A percentile compares a stretch with the other conserved stretches of the same genome.
These are phyloP conservation scores for Phytophthora megakarya DNA, from an alignment of 352 stramenopile genomes.

Conservation along the genomic window DNA sequence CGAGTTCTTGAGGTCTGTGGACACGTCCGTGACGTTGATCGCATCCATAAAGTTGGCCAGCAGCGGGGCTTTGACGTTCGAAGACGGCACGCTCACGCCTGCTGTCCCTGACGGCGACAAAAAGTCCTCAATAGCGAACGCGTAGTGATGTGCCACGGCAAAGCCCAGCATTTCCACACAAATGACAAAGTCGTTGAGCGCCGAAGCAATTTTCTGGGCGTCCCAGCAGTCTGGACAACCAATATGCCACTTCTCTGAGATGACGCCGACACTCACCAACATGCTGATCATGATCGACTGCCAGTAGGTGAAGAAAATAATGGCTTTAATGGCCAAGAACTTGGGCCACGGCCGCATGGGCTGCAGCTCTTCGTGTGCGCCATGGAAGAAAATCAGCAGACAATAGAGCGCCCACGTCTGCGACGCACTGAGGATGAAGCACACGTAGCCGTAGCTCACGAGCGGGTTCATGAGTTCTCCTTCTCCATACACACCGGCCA, in stretches of 20 bases:
- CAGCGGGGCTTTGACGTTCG: conserved; percentile 84
- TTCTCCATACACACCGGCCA: conserved; percentile 89
- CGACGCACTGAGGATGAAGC: conserved; percentile 88
- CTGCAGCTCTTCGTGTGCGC: conserved; percentile 88
- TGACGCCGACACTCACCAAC: conserved; percentile 86
- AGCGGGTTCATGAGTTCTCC: conserved; percentile 87
- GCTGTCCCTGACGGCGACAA: conserved; percentile 40
- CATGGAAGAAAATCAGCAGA: conserved; percentile 94
- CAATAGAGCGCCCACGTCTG: conserved; percentile 95
- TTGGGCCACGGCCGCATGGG: conserved; percentile 92
- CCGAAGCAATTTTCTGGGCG: conserved; percentile 87
- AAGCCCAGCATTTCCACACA: conserved; percentile 95
- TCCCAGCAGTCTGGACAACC: conserved; percentile 85
- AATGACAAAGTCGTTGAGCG: conserved; percentile 94
- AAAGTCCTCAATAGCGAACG: conserved; percentile 93
- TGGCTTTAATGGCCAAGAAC: conserved; percentile 94
- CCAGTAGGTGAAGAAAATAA: conserved; percentile 97
- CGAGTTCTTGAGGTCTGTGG: conserved; percentile 85
- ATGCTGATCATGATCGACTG: conserved; percentile 92
- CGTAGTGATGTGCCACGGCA: conserved; percentile 91
- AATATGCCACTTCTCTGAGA: conserved; percentile 86
- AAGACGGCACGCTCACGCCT: conserved; percentile 52
- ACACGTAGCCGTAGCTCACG: conserved; percentile 89
- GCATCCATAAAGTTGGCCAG: conserved; percentile 90
- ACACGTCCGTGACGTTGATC: conserved; percentile 90